Evolutionary conservation across 306 rosid genomes (phyloP).

Genomic region (Luffa acutangula): DNA sequence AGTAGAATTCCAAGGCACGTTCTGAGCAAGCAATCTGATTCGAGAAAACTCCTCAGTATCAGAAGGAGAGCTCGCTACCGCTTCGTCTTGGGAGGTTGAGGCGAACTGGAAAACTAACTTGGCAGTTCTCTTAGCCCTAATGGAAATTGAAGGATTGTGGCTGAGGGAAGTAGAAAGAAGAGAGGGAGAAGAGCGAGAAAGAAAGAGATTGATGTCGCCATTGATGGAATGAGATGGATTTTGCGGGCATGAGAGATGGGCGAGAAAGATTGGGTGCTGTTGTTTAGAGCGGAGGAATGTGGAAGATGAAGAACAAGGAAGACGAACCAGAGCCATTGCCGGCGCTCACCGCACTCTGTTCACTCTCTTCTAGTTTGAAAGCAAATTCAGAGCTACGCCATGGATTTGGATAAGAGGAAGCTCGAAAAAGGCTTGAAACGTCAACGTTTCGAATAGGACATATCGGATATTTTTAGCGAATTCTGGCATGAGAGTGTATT

Average conservation of each 20-base stretch:
- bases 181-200: conserved; percentile 17
- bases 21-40: conserved; percentile 70
- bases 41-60: conserved; percentile 34
- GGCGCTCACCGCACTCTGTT: not conserved
- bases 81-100: conserved; percentile 39
- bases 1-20: conserved; percentile 78
- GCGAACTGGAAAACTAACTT: conserved; percentile 24
- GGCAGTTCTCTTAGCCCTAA: conserved; percentile 15
- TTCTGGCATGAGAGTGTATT: not conserved
- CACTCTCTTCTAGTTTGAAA: not conserved
- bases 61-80: conserved; percentile 14
- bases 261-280: conserved; percentile 9
- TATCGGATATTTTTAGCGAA: not conserved
- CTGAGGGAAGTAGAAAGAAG: conserved; percentile 15
- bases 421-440: not conserved
- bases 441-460: not conserved
- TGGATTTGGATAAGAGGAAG: conserved; percentile 16
- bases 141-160: conserved; percentile 7
- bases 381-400: not conserved
- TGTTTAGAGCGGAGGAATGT: conserved; percentile 17
- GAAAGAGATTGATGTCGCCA: conserved; percentile 16
- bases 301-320: conserved; percentile 23
- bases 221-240: conserved; percentile 13
- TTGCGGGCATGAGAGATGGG: conserved; percentile 15
- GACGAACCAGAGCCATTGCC: conserved; percentile 53